Conservation (phyloP, 2,329 filamentous ascomycete species). For the Neonectria sp. region DNA sequence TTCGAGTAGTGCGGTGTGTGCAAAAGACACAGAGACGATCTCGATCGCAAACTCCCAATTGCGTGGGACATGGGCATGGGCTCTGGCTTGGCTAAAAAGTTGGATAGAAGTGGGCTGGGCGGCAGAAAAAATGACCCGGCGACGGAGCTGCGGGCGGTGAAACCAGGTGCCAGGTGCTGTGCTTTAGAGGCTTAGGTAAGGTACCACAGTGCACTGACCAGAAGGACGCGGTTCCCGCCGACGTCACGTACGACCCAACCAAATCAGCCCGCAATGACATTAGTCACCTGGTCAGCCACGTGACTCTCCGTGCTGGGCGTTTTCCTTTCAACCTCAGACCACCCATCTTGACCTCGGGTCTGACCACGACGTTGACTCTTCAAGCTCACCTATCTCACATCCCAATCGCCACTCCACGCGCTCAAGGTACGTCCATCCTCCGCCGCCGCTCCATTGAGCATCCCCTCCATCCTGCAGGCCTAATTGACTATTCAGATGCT, state of each 20-base stretch:
- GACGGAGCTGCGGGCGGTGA: conserved; percentile 42
- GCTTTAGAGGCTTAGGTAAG: neutral
- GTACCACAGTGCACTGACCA: conserved; percentile 7
- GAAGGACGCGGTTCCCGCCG: conserved; percentile 35
- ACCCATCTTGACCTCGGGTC: conserved; percentile 49
- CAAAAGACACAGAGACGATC: conserved; percentile 37
- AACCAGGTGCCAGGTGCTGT: neutral
- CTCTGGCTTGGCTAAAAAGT: conserved; percentile 43
- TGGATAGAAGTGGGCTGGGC: conserved; percentile 46
- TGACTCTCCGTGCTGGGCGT: conserved; percentile 44
- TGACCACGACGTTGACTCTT: conserved; percentile 45
- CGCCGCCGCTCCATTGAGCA: conserved; percentile 26
- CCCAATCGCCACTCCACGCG: conserved; percentile 47
- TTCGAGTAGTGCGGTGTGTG: conserved; percentile 25
- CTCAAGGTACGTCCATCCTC: conserved; percentile 45
- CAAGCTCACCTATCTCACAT: conserved; percentile 43
- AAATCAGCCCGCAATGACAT: conserved; percentile 29
- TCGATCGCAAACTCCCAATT: conserved; percentile 40
- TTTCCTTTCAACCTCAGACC: conserved; percentile 52
- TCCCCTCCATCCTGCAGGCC: conserved; percentile 35
- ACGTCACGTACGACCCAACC: conserved; percentile 41
- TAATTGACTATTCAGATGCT: conserved; percentile 81
- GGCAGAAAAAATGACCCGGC: conserved; percentile 48
- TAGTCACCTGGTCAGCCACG: conserved; percentile 41
- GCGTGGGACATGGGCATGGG: conserved; percentile 38